Conservation (phyloP, 2,329 filamentous ascomycete species). For the Botryosphaeria dothidea region DNA sequence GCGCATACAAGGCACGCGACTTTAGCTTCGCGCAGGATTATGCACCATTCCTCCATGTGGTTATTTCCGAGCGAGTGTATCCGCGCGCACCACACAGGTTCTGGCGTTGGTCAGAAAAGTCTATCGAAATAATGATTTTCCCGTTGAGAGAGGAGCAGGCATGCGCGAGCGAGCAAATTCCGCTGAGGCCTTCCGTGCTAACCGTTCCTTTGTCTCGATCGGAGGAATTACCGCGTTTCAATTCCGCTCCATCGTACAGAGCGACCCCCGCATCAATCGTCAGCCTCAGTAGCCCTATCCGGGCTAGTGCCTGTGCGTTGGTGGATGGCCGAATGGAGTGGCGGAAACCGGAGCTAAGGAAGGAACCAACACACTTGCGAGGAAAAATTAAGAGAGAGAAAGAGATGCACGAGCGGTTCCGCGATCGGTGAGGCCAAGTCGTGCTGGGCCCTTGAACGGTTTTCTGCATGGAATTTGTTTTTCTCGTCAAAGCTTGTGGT, state of each 20-base stretch:
- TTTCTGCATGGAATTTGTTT: not conserved
- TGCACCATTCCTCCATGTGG: too few species aligned
- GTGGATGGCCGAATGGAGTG: not conserved
- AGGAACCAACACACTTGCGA: not conserved
- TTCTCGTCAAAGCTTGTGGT: not conserved
- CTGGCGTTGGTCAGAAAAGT: not conserved
- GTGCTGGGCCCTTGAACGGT: not conserved
- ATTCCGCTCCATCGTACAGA: not conserved
- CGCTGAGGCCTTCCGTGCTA: not conserved
- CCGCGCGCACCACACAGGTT: too few species aligned
- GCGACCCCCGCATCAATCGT: conserved; percentile 7
- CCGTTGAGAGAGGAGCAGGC: too few species aligned
- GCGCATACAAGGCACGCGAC: too few species aligned
- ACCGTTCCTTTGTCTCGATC: not conserved
- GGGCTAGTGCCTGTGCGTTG: not conserved
- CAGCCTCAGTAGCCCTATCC: conserved; percentile 11
- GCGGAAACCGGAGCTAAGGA: conserved; percentile 6
- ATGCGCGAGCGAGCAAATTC: not conserved
- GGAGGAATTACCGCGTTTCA: conserved; percentile 8
- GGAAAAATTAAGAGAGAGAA: not conserved
- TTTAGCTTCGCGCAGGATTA: not conserved
- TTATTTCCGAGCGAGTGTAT: too few species aligned
- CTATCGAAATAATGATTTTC: not conserved
- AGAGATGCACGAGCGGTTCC: conserved; percentile 13
- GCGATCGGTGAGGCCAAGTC: not conserved